Conservation (phyloP, 441 rosid species). For the Codiaeum variegatum region DNA sequence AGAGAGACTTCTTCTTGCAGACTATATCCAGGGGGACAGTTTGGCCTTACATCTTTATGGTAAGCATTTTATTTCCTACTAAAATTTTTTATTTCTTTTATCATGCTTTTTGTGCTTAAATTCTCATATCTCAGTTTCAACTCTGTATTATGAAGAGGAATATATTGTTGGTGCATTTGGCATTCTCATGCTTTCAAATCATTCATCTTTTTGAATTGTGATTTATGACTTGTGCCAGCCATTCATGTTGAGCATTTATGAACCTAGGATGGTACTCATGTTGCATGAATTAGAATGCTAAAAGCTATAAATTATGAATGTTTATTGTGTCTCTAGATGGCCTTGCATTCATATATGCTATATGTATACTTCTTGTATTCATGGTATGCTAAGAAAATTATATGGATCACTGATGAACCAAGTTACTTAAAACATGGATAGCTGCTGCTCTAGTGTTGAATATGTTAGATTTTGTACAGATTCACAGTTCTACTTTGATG, state of each 20-base stretch:
- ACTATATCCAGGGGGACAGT: conserved; percentile 80
- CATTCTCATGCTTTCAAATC: conserved; percentile 7
- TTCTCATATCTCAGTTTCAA: not conserved
- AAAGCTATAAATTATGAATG: not conserved
- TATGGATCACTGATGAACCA: not conserved
- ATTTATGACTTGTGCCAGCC: not conserved
- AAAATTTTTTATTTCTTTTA: not conserved
- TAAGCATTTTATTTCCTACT: conserved; percentile 31
- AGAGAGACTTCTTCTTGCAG: conserved; percentile 87
- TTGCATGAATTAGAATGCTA: not conserved
- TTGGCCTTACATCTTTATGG: conserved; percentile 89
- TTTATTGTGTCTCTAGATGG: not conserved
- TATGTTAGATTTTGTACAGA: not conserved
- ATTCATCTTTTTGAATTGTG: not conserved
- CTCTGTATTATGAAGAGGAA: not conserved
- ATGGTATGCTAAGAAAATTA: not conserved
- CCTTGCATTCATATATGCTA: not conserved
- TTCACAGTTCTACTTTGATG: not conserved
- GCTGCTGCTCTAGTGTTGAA: not conserved
- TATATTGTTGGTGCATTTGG: not conserved
- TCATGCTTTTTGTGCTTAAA: not conserved
- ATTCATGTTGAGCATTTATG: not conserved
- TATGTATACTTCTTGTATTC: not conserved
- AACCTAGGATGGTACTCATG: not conserved
- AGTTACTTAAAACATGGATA: not conserved